Conservation (phyloP, 148 eudicot genomes). For the Tetragonia tetragonoides region DNA sequence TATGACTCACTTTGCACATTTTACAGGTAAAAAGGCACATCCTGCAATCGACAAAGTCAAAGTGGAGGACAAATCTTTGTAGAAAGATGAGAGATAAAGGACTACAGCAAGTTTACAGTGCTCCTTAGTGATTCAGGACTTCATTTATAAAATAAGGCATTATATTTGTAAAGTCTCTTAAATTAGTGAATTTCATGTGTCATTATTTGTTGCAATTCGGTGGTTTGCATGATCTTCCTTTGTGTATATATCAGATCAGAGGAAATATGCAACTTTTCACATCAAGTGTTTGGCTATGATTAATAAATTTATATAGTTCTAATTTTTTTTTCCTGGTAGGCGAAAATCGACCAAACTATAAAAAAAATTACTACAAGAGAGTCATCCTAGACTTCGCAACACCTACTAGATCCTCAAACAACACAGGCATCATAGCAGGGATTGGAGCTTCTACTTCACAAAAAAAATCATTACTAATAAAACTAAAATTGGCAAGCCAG, state of each 20-base stretch:
- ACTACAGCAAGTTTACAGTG: not conserved
- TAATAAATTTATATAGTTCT: not conserved
- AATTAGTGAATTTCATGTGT: not conserved
- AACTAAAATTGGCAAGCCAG: too few relatives aligned
- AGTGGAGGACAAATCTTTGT: constrained; percentile 13
- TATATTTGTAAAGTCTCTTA: not conserved
- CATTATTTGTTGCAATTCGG: not conserved
- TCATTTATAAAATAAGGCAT: not conserved
- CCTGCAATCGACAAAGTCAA: not conserved
- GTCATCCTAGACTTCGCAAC: too few relatives aligned
- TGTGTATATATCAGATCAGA: not conserved
- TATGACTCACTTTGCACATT: too few relatives aligned
- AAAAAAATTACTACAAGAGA: too few relatives aligned
- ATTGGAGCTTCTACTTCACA: too few relatives aligned
- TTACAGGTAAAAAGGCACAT: not conserved
- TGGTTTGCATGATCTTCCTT: constrained; percentile 13
- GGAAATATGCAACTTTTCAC: not conserved
- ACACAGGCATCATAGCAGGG: too few relatives aligned
- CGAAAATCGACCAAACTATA: too few relatives aligned
- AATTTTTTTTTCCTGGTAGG: too few relatives aligned
- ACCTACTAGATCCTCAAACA: too few relatives aligned
- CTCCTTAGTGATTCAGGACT: not conserved
- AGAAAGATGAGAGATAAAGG: not conserved
- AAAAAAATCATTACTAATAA: too few relatives aligned
- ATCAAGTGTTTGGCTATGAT: constrained; percentile 1